A percentile compares a stretch with the other conserved stretches of the same genome.
These are phyloP conservation scores for Aegilops bicornis DNA, from an alignment of 176 grass and related monocot species.

Conservation along the genomic window DNA sequence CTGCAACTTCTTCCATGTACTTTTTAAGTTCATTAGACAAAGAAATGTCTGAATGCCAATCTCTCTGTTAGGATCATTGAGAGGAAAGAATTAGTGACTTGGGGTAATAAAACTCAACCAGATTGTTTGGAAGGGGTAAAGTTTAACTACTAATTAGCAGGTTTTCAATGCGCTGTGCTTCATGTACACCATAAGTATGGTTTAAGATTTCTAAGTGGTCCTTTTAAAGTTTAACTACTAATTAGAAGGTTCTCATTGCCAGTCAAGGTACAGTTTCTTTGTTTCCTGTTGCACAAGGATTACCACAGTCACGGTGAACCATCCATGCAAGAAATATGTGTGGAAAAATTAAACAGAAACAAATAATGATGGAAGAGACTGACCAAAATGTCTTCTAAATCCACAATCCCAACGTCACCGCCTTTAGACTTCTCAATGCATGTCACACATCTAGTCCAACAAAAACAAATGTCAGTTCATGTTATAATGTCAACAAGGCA, in stretches of 20 bases:
- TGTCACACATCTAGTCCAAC: constrained; percentile 27
- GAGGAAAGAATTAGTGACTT: not conserved
- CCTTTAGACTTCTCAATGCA: constrained; percentile 21
- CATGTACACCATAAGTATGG: not conserved
- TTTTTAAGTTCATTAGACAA: constrained; percentile 6
- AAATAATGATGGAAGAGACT: not conserved
- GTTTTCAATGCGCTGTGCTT: not conserved
- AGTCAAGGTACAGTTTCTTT: not conserved
- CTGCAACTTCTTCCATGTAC: constrained; percentile 15
- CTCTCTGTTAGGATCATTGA: constrained; percentile 21
- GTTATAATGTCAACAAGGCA: not conserved
- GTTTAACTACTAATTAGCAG: not conserved
- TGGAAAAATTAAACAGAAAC: not conserved
- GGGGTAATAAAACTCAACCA: not conserved
- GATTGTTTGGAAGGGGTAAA: not conserved
- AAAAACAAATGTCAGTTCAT: not conserved
- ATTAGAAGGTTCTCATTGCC: not conserved
- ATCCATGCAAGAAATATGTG: no score
- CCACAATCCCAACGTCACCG: not conserved
- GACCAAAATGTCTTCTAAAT: constrained; percentile 32
- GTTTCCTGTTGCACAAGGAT: not conserved
- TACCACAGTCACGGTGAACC: not conserved
- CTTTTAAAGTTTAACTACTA: no score
- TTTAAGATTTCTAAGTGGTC: not conserved
- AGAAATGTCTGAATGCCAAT: not conserved